Evolutionary conservation across 2,329 filamentous ascomycete species (phyloP), one percentile per base, ranked within the genome.

Genomic region (Tolypocladium endophyticum): DNA sequence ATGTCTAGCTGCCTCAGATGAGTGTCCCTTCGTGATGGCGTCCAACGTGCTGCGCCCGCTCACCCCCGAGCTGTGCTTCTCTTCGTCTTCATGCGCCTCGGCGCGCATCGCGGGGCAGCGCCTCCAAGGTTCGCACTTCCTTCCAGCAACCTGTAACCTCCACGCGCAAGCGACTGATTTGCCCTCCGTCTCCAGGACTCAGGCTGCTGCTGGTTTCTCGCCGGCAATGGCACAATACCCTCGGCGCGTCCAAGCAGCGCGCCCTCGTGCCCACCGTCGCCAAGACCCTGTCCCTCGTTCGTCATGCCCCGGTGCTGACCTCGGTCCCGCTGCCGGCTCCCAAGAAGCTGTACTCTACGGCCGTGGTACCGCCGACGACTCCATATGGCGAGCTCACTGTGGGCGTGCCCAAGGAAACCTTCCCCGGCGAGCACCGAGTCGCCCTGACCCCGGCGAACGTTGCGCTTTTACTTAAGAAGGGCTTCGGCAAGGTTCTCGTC

Each of bases 371-470:
- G 18, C 72, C 75, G 2, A 79, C 80, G 30, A 81, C 74, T 3
- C 89, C 90, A 0, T 95, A 92, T 72, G 77, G 81, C 25, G 78
- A 86, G 53, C 81, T 96, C 59, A 88, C 85, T 4, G 85, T 96
- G 55, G 91, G 91, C 60, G 83, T 94, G 4, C 90, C 90, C 18
- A 84, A 82, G 60, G 92, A 96, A 73, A 87, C 84, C n/a, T 91
- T 83, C 67, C 83, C 86, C 0, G 84, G 87, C 60, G 92, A 96
- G 76, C 86, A 88, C 50, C 88, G 92, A 57, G 91, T 96, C 18
- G 90, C 92, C 36, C 81, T 96, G 59, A 93, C 90, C 0, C 92
- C 92, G 1, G 85, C 89, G 64, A 96, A 96, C 76, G 89, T 92
- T 20, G 82, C 87, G 2, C 77, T 95, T 1, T 76, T 96, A 1